These are phyloP conservation scores for Trichosporon inkin DNA, from an alignment of 1,284 basidiomycete genomes.

Conservation along the genomic window DNA sequence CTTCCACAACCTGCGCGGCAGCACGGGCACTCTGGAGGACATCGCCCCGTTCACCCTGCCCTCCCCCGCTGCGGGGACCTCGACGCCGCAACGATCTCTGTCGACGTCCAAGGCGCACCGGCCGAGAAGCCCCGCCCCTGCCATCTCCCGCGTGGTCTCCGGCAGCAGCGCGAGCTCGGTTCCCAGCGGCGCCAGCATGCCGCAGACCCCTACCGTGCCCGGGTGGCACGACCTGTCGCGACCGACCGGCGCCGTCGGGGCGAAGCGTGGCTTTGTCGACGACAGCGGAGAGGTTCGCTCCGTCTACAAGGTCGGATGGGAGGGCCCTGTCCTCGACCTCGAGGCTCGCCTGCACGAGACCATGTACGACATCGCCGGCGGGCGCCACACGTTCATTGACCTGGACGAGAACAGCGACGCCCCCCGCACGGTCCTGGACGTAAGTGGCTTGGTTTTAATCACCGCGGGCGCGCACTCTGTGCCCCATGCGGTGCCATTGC, in stretches of 20 bases:
- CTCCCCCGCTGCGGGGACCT: neutral
- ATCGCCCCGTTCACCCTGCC: neutral
- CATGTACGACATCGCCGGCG: constrained; percentile 36
- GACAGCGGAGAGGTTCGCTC: constrained; percentile 18
- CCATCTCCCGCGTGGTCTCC: constrained; percentile 1
- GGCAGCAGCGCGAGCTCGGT: constrained; percentile 2
- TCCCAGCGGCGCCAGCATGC: constrained; percentile 2
- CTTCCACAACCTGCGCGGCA: constrained; percentile 6
- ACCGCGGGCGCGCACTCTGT: too few relatives aligned
- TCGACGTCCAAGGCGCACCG: neutral
- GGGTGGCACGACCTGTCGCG: constrained; percentile 25
- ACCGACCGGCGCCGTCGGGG: constrained; percentile 17
- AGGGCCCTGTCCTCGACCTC: constrained; percentile 43
- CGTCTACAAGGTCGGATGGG: constrained; percentile 45
- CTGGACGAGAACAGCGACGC: constrained; percentile 20
- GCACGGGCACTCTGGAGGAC: constrained; percentile 4
- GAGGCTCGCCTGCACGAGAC: constrained; percentile 46
- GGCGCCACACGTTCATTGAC: constrained; percentile 37
- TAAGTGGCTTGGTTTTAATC: constrained; percentile 33
- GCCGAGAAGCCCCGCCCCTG: neutral
- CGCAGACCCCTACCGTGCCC: constrained; percentile 1
- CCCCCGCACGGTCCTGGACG: constrained; percentile 42
- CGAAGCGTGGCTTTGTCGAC: constrained; percentile 13
- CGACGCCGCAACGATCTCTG: neutral
- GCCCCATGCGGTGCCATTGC: too few relatives aligned